Conservation (phyloP, 2,329 filamentous ascomycete genomes). For the Zelopaecilomyces penicillatus region DNA sequence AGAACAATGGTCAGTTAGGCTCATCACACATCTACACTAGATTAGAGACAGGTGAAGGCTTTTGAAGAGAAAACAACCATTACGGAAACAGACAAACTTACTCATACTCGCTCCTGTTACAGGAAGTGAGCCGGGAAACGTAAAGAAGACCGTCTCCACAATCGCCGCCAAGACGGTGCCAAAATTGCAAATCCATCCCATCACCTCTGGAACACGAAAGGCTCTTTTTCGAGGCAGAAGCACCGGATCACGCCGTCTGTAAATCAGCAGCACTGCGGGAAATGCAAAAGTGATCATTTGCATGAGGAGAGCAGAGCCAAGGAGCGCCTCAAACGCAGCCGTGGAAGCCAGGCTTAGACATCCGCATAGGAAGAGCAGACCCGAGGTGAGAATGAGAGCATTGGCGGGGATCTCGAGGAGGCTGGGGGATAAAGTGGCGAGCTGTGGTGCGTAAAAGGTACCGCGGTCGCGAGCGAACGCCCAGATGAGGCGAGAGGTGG, state of each 20-base stretch:
- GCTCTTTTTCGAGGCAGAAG: constrained; percentile 5
- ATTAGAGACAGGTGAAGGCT: too few relatives aligned
- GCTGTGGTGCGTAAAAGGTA: constrained; percentile 2
- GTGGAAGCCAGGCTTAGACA: constrained; percentile 6
- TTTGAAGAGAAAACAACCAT: too few relatives aligned
- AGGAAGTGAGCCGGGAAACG: constrained; percentile 3
- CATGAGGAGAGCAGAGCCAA: constrained; percentile 2
- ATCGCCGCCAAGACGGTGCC: constrained; percentile 5
- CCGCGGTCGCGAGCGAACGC: constrained; percentile 13
- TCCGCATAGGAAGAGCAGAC: constrained; percentile 4
- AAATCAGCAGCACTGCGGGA: constrained; percentile 5
- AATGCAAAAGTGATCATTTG: constrained; percentile 6
- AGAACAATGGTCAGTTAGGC: not conserved
- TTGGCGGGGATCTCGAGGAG: constrained; percentile 4
- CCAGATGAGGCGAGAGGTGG: constrained; percentile 12
- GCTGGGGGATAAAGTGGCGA: not conserved
- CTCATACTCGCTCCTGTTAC: constrained; percentile 7
- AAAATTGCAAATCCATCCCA: constrained; percentile 7
- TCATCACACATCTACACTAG: too few relatives aligned
- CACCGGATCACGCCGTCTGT: not conserved
- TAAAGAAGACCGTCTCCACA: constrained; percentile 5
- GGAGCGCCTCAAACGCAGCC: constrained; percentile 5
- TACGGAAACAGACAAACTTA: not conserved
- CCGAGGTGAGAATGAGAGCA: constrained; percentile 2
- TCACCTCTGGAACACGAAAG: constrained; percentile 3